These are phyloP conservation scores for Coemansia sp. DNA, from an alignment of 192 early-diverging fungal genomes.

Conservation along the genomic window DNA sequence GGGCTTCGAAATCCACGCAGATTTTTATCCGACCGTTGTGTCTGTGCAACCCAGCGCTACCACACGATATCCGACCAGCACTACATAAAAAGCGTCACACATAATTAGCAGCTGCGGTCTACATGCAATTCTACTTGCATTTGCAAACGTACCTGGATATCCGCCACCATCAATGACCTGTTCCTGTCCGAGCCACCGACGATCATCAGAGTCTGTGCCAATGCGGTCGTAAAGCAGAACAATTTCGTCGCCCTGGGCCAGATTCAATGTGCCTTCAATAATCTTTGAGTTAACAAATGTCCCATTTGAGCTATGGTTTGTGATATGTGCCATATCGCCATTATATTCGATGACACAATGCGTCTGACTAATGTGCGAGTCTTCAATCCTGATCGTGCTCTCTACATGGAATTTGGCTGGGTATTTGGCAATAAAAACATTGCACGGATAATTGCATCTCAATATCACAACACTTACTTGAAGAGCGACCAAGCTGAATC, in stretches of 20 bases:
- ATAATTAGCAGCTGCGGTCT: neutral
- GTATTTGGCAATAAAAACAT: too few relatives aligned
- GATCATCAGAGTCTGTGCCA: neutral
- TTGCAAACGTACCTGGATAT: slow-evolving; percentile 19
- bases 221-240: slow-evolving; percentile 40
- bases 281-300: slow-evolving; percentile 36
- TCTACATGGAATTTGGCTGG: slow-evolving; percentile 2
- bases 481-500: slow-evolving; percentile 25
- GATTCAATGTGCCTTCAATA: slow-evolving; percentile 8
- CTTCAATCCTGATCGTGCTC: slow-evolving; percentile 28
- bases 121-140: neutral
- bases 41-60: neutral
- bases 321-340: slow-evolving; percentile 12
- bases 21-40: neutral
- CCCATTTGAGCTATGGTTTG: slow-evolving; percentile 34
- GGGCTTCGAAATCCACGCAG: neutral
- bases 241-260: slow-evolving; percentile 30
- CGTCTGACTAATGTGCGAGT: slow-evolving; percentile 32
- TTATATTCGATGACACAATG: slow-evolving; percentile 29
- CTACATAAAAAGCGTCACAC: neutral
- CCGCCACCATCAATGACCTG: slow-evolving; percentile 21
- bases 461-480: slow-evolving; percentile 12
- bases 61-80: slow-evolving; percentile 39
- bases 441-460: too few relatives aligned
- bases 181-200: slow-evolving; percentile 25